phyloP scores from a whole-genome alignment of 768 basidiomycete species.

The Daedalea quercina region DNA sequence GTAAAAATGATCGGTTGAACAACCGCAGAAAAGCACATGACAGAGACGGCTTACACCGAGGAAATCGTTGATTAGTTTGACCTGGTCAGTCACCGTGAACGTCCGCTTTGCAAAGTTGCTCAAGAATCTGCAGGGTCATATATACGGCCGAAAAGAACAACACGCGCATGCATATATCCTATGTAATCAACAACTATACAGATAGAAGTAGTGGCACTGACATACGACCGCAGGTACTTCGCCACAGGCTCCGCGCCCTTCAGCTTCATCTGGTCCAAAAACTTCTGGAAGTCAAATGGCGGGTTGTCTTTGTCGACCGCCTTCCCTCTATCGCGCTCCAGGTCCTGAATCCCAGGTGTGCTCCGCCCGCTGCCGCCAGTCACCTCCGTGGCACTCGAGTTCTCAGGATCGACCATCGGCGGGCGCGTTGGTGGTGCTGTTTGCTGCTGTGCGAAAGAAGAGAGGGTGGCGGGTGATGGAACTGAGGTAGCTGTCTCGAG shows the following conservation, averaged over 20 bases:
- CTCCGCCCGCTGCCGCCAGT: constrained; percentile 14
- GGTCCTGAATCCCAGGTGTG: constrained; percentile 12
- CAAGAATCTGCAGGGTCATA: constrained; percentile 58
- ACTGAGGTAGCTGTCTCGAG: constrained; percentile 54
- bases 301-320: constrained; percentile 28
- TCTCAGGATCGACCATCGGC: constrained; percentile 9
- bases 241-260: constrained; percentile 87
- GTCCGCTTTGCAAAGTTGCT: constrained; percentile 90
- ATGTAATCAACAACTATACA: constrained; percentile 1
- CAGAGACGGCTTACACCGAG: constrained; percentile 50
- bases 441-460: constrained; percentile 49
- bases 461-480: constrained; percentile 48
- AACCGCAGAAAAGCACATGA: not conserved
- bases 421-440: constrained; percentile 4
- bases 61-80: constrained; percentile 94
- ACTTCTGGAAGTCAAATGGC: constrained; percentile 88
- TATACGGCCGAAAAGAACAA: not conserved
- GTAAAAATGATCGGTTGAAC: not conserved
- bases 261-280: constrained; percentile 91
- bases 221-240: constrained; percentile 92
- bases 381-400: constrained; percentile 4
- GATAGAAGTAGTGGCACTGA: constrained; percentile 17
- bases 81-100: constrained; percentile 88
- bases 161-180: not conserved
- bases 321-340: constrained; percentile 14